phyloP scores from a whole-genome alignment of 2,329 filamentous ascomycete genomes.

The Claviceps africana region DNA sequence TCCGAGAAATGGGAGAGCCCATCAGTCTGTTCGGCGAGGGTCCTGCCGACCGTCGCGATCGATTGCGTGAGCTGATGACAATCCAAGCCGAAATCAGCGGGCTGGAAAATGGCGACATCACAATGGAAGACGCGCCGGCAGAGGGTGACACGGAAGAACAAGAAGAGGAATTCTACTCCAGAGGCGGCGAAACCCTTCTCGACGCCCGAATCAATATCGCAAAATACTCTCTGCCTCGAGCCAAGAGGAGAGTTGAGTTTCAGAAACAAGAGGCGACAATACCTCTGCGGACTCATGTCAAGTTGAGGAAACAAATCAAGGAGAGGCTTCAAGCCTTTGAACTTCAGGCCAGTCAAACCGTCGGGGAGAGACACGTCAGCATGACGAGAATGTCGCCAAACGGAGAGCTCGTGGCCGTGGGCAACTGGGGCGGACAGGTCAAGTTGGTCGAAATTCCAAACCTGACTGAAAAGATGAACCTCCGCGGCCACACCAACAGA shows the following conservation, averaged over 20 bases:
- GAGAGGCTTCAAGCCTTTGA: conserved; percentile 72
- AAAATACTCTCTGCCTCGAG: conserved; percentile 67
- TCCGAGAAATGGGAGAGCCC: conserved; percentile 82
- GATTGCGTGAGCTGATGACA: conserved; percentile 67
- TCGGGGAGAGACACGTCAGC: conserved; percentile 78
- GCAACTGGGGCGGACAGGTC: conserved; percentile 85
- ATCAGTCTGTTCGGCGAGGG: conserved; percentile 92
- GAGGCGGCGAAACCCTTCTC: conserved; percentile 60
- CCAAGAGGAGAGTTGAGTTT: conserved; percentile 60
- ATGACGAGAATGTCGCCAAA: conserved; percentile 85
- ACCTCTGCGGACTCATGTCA: conserved; percentile 76
- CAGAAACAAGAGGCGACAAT: conserved; percentile 74
- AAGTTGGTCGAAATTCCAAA: conserved; percentile 75
- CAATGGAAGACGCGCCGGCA: conserved; percentile 44
- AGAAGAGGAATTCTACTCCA: conserved; percentile 91
- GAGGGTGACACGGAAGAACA: conserved; percentile 56
- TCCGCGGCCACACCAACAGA: conserved; percentile 77
- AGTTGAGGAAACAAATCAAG: conserved; percentile 80
- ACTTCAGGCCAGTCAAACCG: conserved; percentile 84
- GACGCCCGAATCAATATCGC: conserved; percentile 68
- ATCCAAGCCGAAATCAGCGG: conserved; percentile 52
- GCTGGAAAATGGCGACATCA: conserved; percentile 42
- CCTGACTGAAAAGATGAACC: conserved; percentile 58
- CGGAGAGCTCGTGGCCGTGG: conserved; percentile 69
- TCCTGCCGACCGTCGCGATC: conserved; percentile 69